Percentiles rank a stretch among this genome's conserved stretches.
These are phyloP conservation scores for Casuarina cunninghamiana DNA, from an alignment of 306 rosid genomes.

Conservation along the genomic window DNA sequence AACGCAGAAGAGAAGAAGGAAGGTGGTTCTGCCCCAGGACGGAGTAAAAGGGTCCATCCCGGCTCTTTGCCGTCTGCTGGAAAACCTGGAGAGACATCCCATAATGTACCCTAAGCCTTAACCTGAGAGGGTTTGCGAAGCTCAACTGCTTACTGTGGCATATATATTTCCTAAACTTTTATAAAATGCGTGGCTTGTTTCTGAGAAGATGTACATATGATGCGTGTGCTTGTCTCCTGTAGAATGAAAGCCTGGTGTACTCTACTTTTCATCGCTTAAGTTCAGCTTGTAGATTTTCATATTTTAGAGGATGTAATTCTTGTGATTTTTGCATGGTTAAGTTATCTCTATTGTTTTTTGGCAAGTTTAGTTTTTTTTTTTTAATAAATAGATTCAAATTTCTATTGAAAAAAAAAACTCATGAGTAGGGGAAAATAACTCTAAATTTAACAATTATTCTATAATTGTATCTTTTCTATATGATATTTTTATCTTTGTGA, in stretches of 20 bases:
- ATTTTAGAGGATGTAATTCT: neutral
- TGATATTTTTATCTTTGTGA: too few species aligned
- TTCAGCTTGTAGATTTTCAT: neutral
- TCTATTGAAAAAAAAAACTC: too few species aligned
- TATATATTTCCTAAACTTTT: neutral
- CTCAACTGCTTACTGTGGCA: neutral
- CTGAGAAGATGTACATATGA: neutral
- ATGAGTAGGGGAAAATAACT: too few species aligned
- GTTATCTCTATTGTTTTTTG: too few species aligned
- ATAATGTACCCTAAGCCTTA: neutral
- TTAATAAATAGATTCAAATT: too few species aligned
- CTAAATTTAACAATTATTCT: too few species aligned
- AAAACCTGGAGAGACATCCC: constrained; percentile 6
- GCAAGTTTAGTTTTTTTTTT: too few species aligned
- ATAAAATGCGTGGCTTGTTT: neutral
- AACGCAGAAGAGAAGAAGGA: neutral
- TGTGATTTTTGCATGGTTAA: too few species aligned
- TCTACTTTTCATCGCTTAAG: neutral
- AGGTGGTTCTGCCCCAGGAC: neutral
- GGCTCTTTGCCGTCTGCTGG: neutral
- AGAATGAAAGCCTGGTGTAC: neutral
- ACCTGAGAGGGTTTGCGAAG: neutral
- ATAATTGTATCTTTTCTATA: too few species aligned
- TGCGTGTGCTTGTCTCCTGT: neutral
- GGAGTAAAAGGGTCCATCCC: constrained; percentile 34